These are phyloP conservation scores for Lichtheimia corymbifera DNA, from an alignment of 371 early-diverging fungal species.

Conservation along the genomic window DNA sequence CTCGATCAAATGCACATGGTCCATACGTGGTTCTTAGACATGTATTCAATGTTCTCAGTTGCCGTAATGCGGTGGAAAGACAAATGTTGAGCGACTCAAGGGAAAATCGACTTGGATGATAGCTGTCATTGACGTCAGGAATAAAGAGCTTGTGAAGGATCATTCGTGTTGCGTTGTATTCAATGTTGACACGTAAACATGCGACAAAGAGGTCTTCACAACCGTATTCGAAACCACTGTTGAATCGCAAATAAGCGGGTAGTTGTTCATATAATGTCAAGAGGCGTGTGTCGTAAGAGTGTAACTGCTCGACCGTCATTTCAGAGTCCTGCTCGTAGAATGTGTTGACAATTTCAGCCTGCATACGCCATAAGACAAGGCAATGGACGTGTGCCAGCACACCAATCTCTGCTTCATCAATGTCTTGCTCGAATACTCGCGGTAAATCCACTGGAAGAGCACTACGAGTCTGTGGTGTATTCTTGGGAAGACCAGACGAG, in stretches of 20 bases:
- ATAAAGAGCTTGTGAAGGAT: constrained; percentile 50
- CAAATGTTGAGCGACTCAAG: constrained; percentile 48
- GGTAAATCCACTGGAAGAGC: constrained; percentile 34
- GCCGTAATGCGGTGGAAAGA: constrained; percentile 29
- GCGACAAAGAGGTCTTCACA: constrained; percentile 38
- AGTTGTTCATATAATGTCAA: constrained; percentile 25
- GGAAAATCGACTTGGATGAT: constrained; percentile 30
- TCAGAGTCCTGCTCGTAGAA: constrained; percentile 47
- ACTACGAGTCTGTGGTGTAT: constrained; percentile 32
- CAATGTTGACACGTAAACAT: constrained; percentile 45
- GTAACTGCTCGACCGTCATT: constrained; percentile 44
- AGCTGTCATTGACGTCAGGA: constrained; percentile 37
- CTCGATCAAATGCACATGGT: constrained; percentile 48
- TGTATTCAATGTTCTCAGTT: constrained; percentile 34
- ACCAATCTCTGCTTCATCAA: constrained; percentile 39
- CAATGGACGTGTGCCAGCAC: constrained; percentile 32
- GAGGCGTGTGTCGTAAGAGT: constrained; percentile 34
- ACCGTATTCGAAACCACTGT: constrained; percentile 50
- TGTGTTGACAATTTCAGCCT: constrained; percentile 36
- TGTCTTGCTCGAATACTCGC: constrained; percentile 44
- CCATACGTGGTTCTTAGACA: constrained; percentile 25
- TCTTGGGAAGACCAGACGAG: constrained; percentile 37
- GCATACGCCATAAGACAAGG: constrained; percentile 41
- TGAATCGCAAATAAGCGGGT: constrained; percentile 41
- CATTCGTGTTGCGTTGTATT: constrained; percentile 48